Evolutionary conservation across 352 stramenopile species (phyloP).

Genomic region (Phytophthora colocasiae): DNA sequence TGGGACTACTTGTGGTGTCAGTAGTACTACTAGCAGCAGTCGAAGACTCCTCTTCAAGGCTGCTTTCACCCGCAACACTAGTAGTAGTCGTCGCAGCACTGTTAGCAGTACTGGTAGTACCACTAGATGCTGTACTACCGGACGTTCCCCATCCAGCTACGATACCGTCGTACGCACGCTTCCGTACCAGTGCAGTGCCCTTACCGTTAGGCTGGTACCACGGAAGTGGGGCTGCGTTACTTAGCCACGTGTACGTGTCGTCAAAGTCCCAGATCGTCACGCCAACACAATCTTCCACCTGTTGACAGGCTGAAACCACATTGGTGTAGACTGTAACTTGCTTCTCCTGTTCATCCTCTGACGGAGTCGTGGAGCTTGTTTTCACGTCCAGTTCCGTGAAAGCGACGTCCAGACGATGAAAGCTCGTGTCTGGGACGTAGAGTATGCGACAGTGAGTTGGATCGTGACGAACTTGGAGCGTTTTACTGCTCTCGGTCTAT

Average conservation of each 20-base stretch:
- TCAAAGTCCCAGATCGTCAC: constrained; percentile 37
- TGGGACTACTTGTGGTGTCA: constrained; percentile 1
- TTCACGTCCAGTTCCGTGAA: constrained; percentile 37
- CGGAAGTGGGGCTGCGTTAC: constrained; percentile 20
- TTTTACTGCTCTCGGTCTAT: too few relatives aligned
- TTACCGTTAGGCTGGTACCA: constrained; percentile 31
- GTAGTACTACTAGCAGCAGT: constrained; percentile 6
- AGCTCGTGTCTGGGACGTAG: too few relatives aligned
- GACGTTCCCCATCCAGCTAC: constrained; percentile 23
- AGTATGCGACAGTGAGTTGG: too few relatives aligned
- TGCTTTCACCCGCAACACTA: constrained; percentile 19
- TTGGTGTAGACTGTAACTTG: constrained; percentile 28
- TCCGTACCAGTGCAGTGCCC: constrained; percentile 31
- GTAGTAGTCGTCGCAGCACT: constrained; percentile 1
- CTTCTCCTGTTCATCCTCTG: constrained; percentile 15
- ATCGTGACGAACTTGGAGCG: too few relatives aligned
- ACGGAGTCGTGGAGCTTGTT: constrained; percentile 20
- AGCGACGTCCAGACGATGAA: constrained; percentile 33
- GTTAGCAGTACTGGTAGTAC: background rate
- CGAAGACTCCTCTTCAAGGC: constrained; percentile 8
- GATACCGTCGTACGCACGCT: constrained; percentile 36
- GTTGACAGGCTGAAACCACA: constrained; percentile 26
- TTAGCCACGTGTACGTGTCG: constrained; percentile 34
- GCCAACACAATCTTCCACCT: constrained; percentile 33
- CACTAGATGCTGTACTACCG: constrained; percentile 3